Base-by-base conservation (phyloP, 2,329 filamentous ascomycete species). In the Paraphaeosphaeria sporulosa region DNA sequence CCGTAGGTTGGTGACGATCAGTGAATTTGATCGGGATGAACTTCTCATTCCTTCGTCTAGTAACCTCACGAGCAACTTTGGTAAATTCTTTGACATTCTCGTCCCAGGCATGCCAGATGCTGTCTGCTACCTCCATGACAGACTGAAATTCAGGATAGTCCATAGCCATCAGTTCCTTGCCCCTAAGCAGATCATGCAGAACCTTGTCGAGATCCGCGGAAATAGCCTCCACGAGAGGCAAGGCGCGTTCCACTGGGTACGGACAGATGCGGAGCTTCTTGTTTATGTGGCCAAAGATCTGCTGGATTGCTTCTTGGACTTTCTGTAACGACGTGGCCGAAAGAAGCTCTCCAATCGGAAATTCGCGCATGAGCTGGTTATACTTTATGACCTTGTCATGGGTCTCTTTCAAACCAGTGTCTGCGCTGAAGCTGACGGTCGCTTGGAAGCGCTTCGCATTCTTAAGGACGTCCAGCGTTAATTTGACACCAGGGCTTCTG, bases 21-120 rank as follows among this genome's bases (percentile, higher is more conserved):
- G 85, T 87, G 76, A 99, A 94, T 82, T 98, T 98, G 83, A 99
- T 98, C 4, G 94, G 94, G 65, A 99, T 97, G 77, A 99, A 99
- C 77, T 96, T 97, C 78, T 98, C 96, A 72, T 97, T 96, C 68
- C 95, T 88, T 69, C 94, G 90, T 65, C 94, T 88, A 3, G 93
- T 97, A 7, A 96, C 93, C 73, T 99, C 96, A 80, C 95, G 92
- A 36, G 95, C 94, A 64, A 98, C 92, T 68, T 97, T 97, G 17
- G 94, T 98, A 74, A 99, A 99, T 70, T 98, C 95, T 77, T 98
- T 98, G 74, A 96, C 86, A 71, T 94, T 93, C 57, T 96, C 93
- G 69, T 99, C 95, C 95, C 95, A 99, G 10, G 90, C 90, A 43
- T 87, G 87, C 85, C 96, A 99, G 62, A 99, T 94, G 19, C 87